Evolutionary conservation across 345 rosid genomes (phyloP).

Genomic region (Salix dunnii): DNA sequence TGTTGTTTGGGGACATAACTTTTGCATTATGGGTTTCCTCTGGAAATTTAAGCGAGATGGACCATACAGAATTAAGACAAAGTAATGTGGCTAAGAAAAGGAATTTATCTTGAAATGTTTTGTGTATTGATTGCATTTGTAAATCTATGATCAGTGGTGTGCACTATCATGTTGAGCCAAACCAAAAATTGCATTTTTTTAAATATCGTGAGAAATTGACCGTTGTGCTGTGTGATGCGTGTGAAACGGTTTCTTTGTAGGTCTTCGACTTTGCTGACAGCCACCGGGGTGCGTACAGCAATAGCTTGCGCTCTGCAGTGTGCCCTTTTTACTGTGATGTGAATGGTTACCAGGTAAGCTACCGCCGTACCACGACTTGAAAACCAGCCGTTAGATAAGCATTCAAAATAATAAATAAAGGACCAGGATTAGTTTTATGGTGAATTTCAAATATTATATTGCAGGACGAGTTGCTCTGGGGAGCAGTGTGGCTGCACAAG

Average conservation of each 20-base stretch:
- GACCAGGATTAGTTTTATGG: background rate
- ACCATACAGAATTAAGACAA: background rate
- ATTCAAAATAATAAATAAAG: background rate
- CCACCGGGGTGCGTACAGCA: slow-evolving; percentile 34
- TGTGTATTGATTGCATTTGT: background rate
- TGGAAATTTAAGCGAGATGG: background rate
- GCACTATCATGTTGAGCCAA: background rate
- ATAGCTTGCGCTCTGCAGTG: slow-evolving; percentile 25
- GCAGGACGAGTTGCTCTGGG: slow-evolving; percentile 36
- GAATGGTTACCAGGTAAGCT: slow-evolving; percentile 33
- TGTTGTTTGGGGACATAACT: background rate
- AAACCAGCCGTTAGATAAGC: background rate
- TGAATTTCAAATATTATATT: background rate
- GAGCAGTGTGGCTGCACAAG: slow-evolving; percentile 37
- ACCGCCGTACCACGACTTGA: background rate
- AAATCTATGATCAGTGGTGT: background rate
- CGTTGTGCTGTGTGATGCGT: slow-evolving; percentile 5
- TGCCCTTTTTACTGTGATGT: slow-evolving; percentile 39
- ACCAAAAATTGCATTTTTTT: background rate
- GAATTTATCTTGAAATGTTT: slow-evolving; percentile 4
- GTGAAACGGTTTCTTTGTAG: slow-evolving; percentile 4
- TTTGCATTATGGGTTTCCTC: background rate
- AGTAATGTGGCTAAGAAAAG: background rate
- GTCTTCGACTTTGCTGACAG: slow-evolving; percentile 37
- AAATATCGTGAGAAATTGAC: background rate